Evolutionary conservation across 1,284 basidiomycete species (phyloP).

Genomic region (Leccinum subrobustum): DNA sequence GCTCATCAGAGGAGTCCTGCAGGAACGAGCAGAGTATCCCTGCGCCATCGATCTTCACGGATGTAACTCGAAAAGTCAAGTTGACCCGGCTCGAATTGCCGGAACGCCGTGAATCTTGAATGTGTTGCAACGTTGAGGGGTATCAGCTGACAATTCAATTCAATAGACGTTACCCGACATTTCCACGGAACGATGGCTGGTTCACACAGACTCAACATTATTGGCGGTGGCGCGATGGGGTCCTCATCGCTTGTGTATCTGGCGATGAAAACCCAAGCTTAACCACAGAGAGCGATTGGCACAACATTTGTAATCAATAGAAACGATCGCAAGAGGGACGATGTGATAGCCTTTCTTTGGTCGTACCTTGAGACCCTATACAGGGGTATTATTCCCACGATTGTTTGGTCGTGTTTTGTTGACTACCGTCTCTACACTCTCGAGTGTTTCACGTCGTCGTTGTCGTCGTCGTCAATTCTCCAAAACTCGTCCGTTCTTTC

Average conservation of each 20-base stretch:
- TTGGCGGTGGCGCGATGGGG: slow-evolving; percentile 6
- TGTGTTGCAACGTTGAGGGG: not conserved
- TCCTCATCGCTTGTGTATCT: not conserved
- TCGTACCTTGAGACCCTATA: not conserved
- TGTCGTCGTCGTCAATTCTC: not conserved
- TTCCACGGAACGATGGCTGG: not conserved
- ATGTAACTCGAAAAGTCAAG: not conserved
- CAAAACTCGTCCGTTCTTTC: slow-evolving; percentile 23
- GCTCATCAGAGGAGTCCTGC: not conserved
- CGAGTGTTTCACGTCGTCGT: not conserved
- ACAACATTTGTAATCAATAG: slow-evolving; percentile 10
- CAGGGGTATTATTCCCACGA: not conserved
- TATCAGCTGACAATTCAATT: not conserved
- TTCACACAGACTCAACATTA: not conserved
- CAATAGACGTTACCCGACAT: not conserved
- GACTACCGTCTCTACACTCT: not conserved
- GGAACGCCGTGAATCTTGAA: not conserved
- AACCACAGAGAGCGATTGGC: not conserved
- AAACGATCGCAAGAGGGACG: slow-evolving; percentile 6
- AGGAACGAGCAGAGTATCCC: not conserved
- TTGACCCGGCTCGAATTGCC: slow-evolving; percentile 1
- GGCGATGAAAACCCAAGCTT: not conserved
- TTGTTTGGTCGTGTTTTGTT: slow-evolving; percentile 5
- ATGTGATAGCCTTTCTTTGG: slow-evolving; percentile 9
- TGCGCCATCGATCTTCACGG: slow-evolving; percentile 1